These are phyloP conservation scores for Gracilaria gracilis DNA, from an alignment of 23 red algal genomes.

Conservation along the genomic window DNA sequence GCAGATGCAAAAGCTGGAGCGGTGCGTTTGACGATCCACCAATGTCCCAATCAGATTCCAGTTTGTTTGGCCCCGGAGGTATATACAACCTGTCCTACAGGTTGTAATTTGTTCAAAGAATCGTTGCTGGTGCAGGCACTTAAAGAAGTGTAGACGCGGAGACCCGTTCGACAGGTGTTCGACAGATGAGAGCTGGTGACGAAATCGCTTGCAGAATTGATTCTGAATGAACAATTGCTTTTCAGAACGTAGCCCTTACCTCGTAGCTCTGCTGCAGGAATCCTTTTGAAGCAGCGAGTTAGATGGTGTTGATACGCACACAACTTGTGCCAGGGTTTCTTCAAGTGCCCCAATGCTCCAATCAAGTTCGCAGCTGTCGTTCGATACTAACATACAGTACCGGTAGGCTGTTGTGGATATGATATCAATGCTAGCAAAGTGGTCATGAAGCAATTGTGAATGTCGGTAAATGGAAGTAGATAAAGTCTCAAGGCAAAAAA, in stretches of 20 bases:
- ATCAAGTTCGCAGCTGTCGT: neutral
- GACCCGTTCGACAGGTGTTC: neutral
- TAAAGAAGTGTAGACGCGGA: neutral
- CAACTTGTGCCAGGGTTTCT: neutral
- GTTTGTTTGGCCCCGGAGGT: neutral
- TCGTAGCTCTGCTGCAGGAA: too few species aligned
- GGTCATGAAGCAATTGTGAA: too few species aligned
- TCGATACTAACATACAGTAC: too few species aligned
- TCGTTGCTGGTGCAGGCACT: neutral
- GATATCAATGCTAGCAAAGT: too few species aligned
- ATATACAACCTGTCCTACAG: neutral
- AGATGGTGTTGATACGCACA: neutral
- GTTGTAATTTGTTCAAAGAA: neutral
- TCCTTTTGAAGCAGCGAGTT: neutral
- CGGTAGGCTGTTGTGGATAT: too few species aligned
- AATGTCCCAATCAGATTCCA: neutral
- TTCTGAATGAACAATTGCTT: neutral
- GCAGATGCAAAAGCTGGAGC: neutral
- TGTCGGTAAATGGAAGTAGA: too few species aligned
- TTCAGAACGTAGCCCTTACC: neutral
- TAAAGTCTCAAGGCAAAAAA: too few species aligned
- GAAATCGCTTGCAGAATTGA: neutral
- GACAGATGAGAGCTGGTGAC: neutral
- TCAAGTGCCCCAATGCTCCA: neutral
- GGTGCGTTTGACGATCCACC: neutral